These are phyloP conservation scores for Tausonia pullulans DNA, from an alignment of 1,284 basidiomycete species.

Conservation along the genomic window DNA sequence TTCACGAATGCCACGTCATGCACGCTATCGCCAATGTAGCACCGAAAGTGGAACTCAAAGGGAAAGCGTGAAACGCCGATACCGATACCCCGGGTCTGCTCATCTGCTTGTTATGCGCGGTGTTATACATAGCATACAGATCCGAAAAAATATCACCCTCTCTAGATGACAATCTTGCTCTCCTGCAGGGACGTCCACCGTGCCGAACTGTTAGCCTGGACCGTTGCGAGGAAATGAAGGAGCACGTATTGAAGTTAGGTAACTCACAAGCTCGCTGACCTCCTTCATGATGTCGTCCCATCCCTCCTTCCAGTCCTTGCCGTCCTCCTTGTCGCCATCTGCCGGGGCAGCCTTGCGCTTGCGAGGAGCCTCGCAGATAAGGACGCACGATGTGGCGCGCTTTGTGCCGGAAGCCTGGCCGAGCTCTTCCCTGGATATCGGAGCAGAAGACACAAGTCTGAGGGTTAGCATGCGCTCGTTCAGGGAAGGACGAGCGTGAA, in stretches of 20 bases:
- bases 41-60: no score
- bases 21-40: no score
- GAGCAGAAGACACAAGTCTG: not conserved
- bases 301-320: constrained; percentile 67
- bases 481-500: not conserved
- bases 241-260: not conserved
- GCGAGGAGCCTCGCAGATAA: constrained; percentile 46
- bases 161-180: no score
- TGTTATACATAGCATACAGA: no score
- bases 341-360: constrained; percentile 19
- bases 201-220: no score
- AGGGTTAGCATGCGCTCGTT: no score
- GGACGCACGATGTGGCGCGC: constrained; percentile 93
- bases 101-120: no score
- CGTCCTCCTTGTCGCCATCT: constrained; percentile 41
- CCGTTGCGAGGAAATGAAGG: not conserved
- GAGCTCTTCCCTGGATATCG: constrained; percentile 65
- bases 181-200: no score
- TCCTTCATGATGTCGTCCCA: constrained; percentile 78
- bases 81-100: no score
- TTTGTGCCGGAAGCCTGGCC: constrained; percentile 94
- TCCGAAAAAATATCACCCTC: no score
- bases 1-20: no score
- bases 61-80: no score
- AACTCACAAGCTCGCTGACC: constrained; percentile 54